Conservation (phyloP, 768 basidiomycete species). For the Mycena galopus region DNA sequence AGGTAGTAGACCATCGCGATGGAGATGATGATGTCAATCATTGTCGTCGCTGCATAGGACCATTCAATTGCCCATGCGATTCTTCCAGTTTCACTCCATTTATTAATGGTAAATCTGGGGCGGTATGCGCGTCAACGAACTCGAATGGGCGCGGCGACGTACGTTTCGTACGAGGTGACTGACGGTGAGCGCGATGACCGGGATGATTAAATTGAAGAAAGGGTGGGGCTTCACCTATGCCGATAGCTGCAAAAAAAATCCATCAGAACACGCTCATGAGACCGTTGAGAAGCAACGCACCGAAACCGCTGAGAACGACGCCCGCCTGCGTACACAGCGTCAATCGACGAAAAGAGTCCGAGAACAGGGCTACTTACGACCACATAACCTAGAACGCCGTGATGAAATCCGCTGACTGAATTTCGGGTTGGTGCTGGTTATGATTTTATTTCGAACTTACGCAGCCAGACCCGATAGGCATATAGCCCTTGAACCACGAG, state of each 20-base stretch:
- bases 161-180: slow-evolving; percentile 56
- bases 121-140: no score
- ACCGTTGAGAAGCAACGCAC: slow-evolving; percentile 37
- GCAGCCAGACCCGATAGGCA: slow-evolving; percentile 59
- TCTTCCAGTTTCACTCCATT: slow-evolving; percentile 45
- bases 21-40: slow-evolving; percentile 59
- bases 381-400: slow-evolving; percentile 50
- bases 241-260: slow-evolving; percentile 42
- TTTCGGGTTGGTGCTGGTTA: no score
- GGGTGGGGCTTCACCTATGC: slow-evolving; percentile 42
- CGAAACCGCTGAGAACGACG: slow-evolving; percentile 54
- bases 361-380: slow-evolving; percentile 41
- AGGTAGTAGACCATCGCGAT: slow-evolving; percentile 50
- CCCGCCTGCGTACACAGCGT: slow-evolving; percentile 40
- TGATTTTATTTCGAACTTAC: slow-evolving; percentile 45
- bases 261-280: background rate
- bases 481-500: slow-evolving; percentile 63
- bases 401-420: slow-evolving; percentile 53
- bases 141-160: slow-evolving; percentile 36
- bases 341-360: background rate
- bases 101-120: slow-evolving; percentile 48
- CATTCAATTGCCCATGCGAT: slow-evolving; percentile 57
- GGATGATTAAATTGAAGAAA: background rate
- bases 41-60: slow-evolving; percentile 56
- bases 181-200: background rate